Base-by-base conservation (phyloP, 306 rosid genomes). In the Dalbergia cultrata region DNA sequence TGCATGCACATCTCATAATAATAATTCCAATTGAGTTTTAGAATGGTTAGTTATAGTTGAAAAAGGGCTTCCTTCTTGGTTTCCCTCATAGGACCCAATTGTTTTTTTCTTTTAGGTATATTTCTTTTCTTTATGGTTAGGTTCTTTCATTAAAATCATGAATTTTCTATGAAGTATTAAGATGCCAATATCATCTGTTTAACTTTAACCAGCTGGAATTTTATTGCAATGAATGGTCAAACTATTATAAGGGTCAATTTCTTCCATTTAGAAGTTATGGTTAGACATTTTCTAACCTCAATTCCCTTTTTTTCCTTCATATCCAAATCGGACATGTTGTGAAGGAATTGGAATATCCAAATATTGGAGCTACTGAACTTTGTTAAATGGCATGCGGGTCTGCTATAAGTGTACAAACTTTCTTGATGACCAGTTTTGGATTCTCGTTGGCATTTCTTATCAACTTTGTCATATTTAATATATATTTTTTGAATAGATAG, bases 321-420 rank as follows among this genome's bases (percentile, higher is more conserved):
- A 37, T 54, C 74, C 72, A 39, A 61, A 75, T 81, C 87, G 93
- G 97, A 90, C 84, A 60, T 86, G 86, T 91, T 76, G 86, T 91
- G 80, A 81, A 84, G 83, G 93, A 91, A 84, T 61, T 74, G 84
- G 98, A 93, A 76, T 91, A 93, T 84, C 75, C 94, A 74, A 90
- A 87, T 65, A 90, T 95, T 87, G 95, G 91, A 84, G 98, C 97
- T 35, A 86, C 92, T 80, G 99, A 95, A 85, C 82, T 84, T 83
- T 95, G 68, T 93, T 98, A 60, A 95, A 95, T 85, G 99, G 97
- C 80, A 89, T 95, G 96, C 88, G 94, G 81, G 81, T 95, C 78
- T 95, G 98, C 90, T 95, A 90, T 58, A 93, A 93, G 85, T 74
- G 89, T 67, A 91, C 99, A 65, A 92, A 95, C 85, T 95, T 95